Conservation (phyloP, 495 filamentous ascomycete species). For the Podospora appendiculata region DNA sequence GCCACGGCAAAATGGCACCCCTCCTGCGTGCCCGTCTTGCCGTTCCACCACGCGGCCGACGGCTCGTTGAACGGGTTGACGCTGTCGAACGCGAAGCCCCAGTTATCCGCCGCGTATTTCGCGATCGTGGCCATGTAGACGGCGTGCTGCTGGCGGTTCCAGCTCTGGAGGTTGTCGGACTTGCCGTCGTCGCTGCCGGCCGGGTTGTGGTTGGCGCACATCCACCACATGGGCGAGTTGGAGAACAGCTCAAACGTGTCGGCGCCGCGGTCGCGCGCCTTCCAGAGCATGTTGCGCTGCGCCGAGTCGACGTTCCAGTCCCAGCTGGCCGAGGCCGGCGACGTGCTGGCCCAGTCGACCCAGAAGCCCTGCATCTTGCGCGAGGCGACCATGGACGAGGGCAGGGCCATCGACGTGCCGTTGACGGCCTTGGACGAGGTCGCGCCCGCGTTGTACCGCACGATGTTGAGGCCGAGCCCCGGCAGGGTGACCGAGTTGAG, state of each 20-base stretch:
- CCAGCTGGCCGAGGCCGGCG: constrained; percentile 22
- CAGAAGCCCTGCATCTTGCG: constrained; percentile 31
- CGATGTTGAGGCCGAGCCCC: constrained; percentile 33
- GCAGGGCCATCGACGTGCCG: constrained; percentile 25
- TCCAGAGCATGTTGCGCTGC: constrained; percentile 26
- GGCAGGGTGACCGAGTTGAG: constrained; percentile 19
- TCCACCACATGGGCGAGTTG: constrained; percentile 37
- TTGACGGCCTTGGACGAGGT: constrained; percentile 24
- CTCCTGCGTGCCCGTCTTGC: constrained; percentile 25
- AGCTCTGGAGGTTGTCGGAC: constrained; percentile 27
- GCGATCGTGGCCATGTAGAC: constrained; percentile 34
- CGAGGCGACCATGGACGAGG: constrained; percentile 24
- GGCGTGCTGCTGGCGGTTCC: constrained; percentile 29
- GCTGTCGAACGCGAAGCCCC: constrained; percentile 24
- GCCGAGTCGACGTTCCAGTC: constrained; percentile 23
- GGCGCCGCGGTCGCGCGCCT: constrained; percentile 23
- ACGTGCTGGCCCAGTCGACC: constrained; percentile 22
- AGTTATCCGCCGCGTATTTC: constrained; percentile 24
- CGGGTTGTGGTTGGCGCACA: constrained; percentile 32
- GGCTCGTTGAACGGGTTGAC: constrained; percentile 35
- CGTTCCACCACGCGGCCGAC: constrained; percentile 29
- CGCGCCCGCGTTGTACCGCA: constrained; percentile 31
- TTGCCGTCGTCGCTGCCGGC: constrained; percentile 21
- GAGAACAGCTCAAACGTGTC: constrained; percentile 32
- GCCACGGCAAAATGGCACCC: constrained; percentile 24